Conservation (phyloP, 2,329 filamentous ascomycete genomes). For the Alternaria triticina region DNA sequence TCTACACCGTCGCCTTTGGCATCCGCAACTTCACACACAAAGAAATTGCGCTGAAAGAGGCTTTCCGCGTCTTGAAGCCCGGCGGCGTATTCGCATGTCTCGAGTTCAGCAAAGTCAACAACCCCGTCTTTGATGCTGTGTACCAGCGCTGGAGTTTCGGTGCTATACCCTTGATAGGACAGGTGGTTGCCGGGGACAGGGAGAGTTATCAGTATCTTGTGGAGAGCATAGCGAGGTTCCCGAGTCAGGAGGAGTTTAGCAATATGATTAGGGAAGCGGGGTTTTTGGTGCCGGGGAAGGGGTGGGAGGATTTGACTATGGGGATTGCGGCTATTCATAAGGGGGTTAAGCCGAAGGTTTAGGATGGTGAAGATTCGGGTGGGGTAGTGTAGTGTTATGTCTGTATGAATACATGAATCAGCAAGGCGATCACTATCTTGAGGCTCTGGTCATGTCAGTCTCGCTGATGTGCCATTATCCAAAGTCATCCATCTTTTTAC, state of each 20-base stretch:
- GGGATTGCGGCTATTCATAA: slow-evolving; percentile 97
- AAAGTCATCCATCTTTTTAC: neutral
- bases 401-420: neutral
- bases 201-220: slow-evolving; percentile 99
- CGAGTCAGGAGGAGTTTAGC: slow-evolving; percentile 81
- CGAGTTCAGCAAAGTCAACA: slow-evolving; percentile 88
- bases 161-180: slow-evolving; percentile 92
- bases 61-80: slow-evolving; percentile 86
- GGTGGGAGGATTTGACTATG: slow-evolving; percentile 86
- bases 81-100: slow-evolving; percentile 96
- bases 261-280: slow-evolving; percentile 84
- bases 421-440: neutral
- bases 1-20: slow-evolving; percentile 97
- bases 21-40: slow-evolving; percentile 98
- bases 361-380: neutral
- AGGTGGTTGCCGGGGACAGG: slow-evolving; percentile 89
- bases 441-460: neutral
- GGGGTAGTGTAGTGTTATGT: neutral
- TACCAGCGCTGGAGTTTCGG: slow-evolving; percentile 98
- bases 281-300: slow-evolving; percentile 75
- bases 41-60: slow-evolving; percentile 79
- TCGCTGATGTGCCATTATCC: neutral
- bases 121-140: slow-evolving; percentile 77
- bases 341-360: slow-evolving; percentile 76
- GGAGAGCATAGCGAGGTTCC: slow-evolving; percentile 95